Percentiles rank a stretch among this genome's conserved stretches.
Evolutionary conservation across 805 yeast genomes (phyloP).

Genomic region (Wickerhamomyces kurtzmanii): DNA sequence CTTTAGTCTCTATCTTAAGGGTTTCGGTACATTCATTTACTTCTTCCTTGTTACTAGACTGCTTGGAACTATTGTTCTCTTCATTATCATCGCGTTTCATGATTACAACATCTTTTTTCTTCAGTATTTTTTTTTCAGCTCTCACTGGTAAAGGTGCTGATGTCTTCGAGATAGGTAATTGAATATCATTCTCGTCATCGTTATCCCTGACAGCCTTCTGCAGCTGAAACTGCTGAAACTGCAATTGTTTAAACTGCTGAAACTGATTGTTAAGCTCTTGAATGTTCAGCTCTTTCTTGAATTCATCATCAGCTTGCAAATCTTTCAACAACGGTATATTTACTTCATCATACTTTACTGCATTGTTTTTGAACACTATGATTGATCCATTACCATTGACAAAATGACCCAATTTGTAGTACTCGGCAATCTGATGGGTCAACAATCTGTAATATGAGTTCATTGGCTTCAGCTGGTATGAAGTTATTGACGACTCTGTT

Average conservation of each 20-base stretch:
- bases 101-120: slow-evolving; percentile 3
- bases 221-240: too few species aligned
- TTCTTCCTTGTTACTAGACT: slow-evolving; percentile 1
- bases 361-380: slow-evolving; percentile 27
- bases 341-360: slow-evolving; percentile 8
- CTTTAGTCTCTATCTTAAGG: slow-evolving; percentile 1
- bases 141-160: too few species aligned
- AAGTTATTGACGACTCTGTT: too few species aligned
- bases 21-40: slow-evolving; percentile 2
- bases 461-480: slow-evolving; percentile 32
- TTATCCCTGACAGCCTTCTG: too few species aligned
- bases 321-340: slow-evolving; percentile 12
- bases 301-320: too few species aligned
- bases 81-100: slow-evolving; percentile 4
- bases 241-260: too few species aligned
- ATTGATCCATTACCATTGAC: slow-evolving; percentile 39
- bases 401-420: slow-evolving; percentile 51
- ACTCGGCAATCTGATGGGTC: slow-evolving; percentile 63
- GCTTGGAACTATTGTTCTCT: background rate
- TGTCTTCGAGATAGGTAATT: too few species aligned
- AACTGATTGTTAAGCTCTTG: too few species aligned
- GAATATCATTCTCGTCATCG: too few species aligned
- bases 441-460: slow-evolving; percentile 62
- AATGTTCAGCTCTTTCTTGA: too few species aligned
- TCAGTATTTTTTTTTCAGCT: too few species aligned